A percentile compares a stretch with the other conserved stretches of the same genome.
These are phyloP conservation scores for Hyphodiscus hymeniophilus DNA, from an alignment of 495 filamentous ascomycete genomes.

Conservation along the genomic window DNA sequence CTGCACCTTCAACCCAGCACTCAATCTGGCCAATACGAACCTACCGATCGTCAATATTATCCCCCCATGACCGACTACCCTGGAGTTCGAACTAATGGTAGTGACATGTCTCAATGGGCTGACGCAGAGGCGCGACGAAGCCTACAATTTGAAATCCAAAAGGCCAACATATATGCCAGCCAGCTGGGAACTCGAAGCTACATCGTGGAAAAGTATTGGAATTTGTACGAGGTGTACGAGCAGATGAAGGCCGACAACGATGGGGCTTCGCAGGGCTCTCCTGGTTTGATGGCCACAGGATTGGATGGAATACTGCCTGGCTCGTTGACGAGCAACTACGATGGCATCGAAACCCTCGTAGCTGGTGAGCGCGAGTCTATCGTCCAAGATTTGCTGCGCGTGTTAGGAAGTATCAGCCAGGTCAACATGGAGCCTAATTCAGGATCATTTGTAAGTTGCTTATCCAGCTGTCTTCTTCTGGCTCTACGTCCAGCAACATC, in stretches of 20 bases:
- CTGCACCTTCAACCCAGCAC: constrained; percentile 39
- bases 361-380: constrained; percentile 61
- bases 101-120: neutral
- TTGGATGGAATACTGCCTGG: constrained; percentile 20
- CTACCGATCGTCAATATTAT: constrained; percentile 14
- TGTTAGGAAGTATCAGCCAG: constrained; percentile 63
- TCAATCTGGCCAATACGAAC: constrained; percentile 6
- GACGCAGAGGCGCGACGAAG: constrained; percentile 6
- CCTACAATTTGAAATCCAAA: constrained; percentile 76
- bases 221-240: constrained; percentile 39
- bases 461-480: constrained; percentile 21
- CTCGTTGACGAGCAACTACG: constrained; percentile 24
- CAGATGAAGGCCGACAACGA: constrained; percentile 65
- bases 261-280: neutral
- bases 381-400: constrained; percentile 62
- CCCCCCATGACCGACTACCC: constrained; percentile 12
- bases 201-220: constrained; percentile 70
- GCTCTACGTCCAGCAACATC: no score
- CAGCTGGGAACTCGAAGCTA: constrained; percentile 69
- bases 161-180: constrained; percentile 73
- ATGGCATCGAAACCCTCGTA: constrained; percentile 47
- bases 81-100: constrained; percentile 4
- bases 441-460: constrained; percentile 43
- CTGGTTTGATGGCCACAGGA: constrained; percentile 12
- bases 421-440: constrained; percentile 79